Evolutionary conservation across 148 eudicot genomes (phyloP), one percentile per base, ranked within the genome.

Genomic region (Rhododendron molle): DNA sequence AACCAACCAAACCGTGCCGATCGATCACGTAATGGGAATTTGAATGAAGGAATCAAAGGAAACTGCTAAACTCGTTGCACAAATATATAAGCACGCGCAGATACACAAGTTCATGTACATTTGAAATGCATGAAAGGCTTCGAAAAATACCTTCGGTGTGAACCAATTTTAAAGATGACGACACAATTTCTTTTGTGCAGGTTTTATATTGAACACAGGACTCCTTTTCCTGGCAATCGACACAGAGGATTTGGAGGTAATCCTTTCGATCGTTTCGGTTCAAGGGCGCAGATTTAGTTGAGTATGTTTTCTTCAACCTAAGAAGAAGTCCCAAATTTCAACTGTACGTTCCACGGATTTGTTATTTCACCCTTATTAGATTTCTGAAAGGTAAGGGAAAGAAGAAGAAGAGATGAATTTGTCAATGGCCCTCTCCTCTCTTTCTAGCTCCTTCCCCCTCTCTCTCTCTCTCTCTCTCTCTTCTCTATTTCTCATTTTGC

Each of bases 401-500:
- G 30, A 16, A 52, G 60, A 80, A 56, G 2, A n/a, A 13, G 36
- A 21, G 30, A 82, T 11, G 38, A 18, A 30, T 18, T 18, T 7
- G 47, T 14, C 77, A 83, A 65, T 26, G 73, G 52, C 32, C 28
- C 73, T 82, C 84, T 44, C 77, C 60, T 28, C 65, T 28, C 65
- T 83, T 32, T 74, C 34, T n/a, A n/a, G n/a, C n/a, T 32, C 56
- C 83, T 26, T 74, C n/a, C 52, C 36, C 62, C 58, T 54, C 44
- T 8, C 80, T 50, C 34, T n/a, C n/a, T n/a, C n/a, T n/a, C n/a
- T n/a, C 36, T 67, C 74, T 8, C 43, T 34, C 43, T 81, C 50
- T 12, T 40, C 36, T 15, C n/a, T 50, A 20, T 83, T 12, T 32
- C 58, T 43, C 71, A 67, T 89, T 90, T 18, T 90, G 14, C 74